Conservation (phyloP, 2,329 filamentous ascomycete species). For the Cladophialophora chaetospira region DNA sequence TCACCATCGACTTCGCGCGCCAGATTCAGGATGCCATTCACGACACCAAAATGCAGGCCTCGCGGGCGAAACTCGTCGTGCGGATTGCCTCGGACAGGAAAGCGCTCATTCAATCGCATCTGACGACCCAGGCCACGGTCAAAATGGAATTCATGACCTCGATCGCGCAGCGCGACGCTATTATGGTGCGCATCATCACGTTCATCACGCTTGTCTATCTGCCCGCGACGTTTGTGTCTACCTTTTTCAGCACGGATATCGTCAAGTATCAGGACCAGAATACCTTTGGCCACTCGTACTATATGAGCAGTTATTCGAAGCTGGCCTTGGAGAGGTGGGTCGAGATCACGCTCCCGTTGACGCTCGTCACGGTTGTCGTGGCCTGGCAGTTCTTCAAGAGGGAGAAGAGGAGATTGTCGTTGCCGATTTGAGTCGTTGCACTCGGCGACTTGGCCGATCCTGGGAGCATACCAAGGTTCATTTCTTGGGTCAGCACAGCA, state of each 20-base stretch:
- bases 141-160: slow-evolving; percentile 36
- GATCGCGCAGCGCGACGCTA: slow-evolving; percentile 37
- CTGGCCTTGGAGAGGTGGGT: neutral
- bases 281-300: slow-evolving; percentile 2
- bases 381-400: neutral
- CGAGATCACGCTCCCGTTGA: neutral
- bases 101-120: slow-evolving; percentile 25
- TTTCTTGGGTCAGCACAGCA: no score
- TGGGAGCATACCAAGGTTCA: no score
- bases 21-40: slow-evolving; percentile 41
- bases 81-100: slow-evolving; percentile 43
- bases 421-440: no score
- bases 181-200: slow-evolving; percentile 40
- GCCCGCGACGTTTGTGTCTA: slow-evolving; percentile 43
- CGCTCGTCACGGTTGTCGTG: neutral
- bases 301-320: neutral
- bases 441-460: no score
- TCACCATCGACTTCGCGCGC: slow-evolving; percentile 34
- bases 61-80: slow-evolving; percentile 39
- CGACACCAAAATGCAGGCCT: slow-evolving; percentile 42
- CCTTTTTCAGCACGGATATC: slow-evolving; percentile 46
- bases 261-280: slow-evolving; percentile 40
- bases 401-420: neutral
- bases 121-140: slow-evolving; percentile 35
- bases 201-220: slow-evolving; percentile 40